Evolutionary conservation across 2,329 filamentous ascomycete genomes (phyloP).

Genomic region (Mycogone perniciosa): DNA sequence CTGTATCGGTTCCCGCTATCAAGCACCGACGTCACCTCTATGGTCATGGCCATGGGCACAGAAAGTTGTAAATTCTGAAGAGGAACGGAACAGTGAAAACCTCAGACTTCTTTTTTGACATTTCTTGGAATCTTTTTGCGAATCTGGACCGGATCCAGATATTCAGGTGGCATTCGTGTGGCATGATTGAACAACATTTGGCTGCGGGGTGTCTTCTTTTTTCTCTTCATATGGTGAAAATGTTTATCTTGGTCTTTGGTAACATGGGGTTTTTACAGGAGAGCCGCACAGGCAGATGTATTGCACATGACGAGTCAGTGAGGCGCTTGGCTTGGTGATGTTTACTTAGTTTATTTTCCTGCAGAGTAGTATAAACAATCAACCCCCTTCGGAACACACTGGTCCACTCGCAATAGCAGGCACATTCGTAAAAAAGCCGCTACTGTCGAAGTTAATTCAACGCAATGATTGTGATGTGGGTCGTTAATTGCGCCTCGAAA

Average conservation of each 20-base stretch:
- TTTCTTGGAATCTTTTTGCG: constrained; percentile 16
- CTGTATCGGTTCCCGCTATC: constrained; percentile 20
- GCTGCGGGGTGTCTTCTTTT: constrained; percentile 25
- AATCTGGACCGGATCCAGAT: constrained; percentile 33
- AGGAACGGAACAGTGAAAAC: constrained; percentile 11
- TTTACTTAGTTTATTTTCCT: background rate
- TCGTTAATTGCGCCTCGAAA: background rate
- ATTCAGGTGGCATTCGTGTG: constrained; percentile 20
- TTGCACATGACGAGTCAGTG: constrained; percentile 10
- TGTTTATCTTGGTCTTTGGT: constrained; percentile 25
- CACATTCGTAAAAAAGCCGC: too few relatives aligned
- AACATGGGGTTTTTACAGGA: constrained; percentile 27
- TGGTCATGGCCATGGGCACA: constrained; percentile 34
- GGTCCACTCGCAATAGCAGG: too few relatives aligned
- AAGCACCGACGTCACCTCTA: constrained; percentile 29
- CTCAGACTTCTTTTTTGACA: constrained; percentile 4
- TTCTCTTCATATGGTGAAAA: constrained; percentile 29
- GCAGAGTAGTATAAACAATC: too few relatives aligned
- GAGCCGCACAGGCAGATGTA: constrained; percentile 24
- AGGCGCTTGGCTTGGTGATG: constrained; percentile 3
- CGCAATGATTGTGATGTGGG: background rate
- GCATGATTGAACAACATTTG: constrained; percentile 31
- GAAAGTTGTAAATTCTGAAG: constrained; percentile 18
- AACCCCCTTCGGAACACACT: too few relatives aligned
- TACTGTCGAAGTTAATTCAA: too few relatives aligned